Evolutionary conservation across 768 basidiomycete species (phyloP).

Genomic region (Coprinellus aureogranulatus): DNA sequence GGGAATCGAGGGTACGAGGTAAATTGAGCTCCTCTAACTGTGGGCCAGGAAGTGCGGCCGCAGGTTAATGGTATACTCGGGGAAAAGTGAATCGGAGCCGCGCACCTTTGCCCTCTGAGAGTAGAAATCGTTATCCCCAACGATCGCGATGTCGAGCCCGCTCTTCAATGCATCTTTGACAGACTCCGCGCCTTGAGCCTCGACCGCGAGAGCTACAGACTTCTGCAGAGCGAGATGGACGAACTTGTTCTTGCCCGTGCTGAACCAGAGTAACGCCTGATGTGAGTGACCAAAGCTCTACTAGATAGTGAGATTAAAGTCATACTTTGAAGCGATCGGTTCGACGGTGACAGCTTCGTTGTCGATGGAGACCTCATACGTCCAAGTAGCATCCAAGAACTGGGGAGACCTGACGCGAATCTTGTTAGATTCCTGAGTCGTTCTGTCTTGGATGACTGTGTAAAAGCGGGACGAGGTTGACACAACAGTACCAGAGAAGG

Average conservation of each 20-base stretch:
- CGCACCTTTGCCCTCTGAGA: constrained; percentile 84
- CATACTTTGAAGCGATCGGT: constrained; percentile 39
- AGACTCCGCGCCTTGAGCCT: constrained; percentile 47
- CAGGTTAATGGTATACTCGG: not conserved
- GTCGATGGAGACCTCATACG: constrained; percentile 50
- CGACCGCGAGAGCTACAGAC: constrained; percentile 65
- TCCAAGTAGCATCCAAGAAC: constrained; percentile 80
- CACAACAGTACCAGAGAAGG: constrained; percentile 82
- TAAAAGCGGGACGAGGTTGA: constrained; percentile 95
- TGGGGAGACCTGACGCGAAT: constrained; percentile 88
- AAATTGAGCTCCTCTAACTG: constrained; percentile 66
- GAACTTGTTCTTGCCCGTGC: constrained; percentile 79
- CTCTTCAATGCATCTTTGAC: constrained; percentile 41
- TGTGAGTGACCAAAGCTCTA: constrained; percentile 4
- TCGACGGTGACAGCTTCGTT: constrained; percentile 35
- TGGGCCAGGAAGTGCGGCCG: constrained; percentile 1
- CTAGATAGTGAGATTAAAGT: constrained; percentile 9
- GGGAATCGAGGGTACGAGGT: constrained; percentile 60
- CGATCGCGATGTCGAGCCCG: constrained; percentile 76
- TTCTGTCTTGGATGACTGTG: constrained; percentile 56
- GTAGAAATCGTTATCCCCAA: constrained; percentile 97
- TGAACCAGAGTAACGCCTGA: constrained; percentile 19
- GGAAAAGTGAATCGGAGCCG: constrained; percentile 5
- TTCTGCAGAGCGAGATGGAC: constrained; percentile 85
- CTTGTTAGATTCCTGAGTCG: constrained; percentile 28